Evolutionary conservation across 2,329 filamentous ascomycete species (phyloP), one percentile per base, ranked within the genome.

Genomic region (Arthroderma sp.): DNA sequence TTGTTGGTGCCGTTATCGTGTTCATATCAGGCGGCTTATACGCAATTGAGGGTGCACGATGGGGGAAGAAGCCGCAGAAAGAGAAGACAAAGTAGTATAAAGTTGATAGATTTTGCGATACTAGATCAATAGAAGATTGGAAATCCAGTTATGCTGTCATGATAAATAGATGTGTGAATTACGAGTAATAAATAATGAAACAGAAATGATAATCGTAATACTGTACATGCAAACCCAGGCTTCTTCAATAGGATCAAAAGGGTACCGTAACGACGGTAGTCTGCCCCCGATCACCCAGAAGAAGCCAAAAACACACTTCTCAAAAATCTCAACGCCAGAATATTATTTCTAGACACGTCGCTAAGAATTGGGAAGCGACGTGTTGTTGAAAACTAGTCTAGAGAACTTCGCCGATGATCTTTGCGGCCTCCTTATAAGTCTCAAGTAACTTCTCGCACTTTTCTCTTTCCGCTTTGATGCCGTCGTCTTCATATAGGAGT

Each of bases 391-490:
- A 38, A 38, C 9, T 45, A 39, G 37, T 38, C 53, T 82, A 88
- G 68, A 94, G 70, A 48, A 98, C 91, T 68, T 98, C 91, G 49
- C 91, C 87, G 51, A 98, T 89, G 62, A 98, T 98, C 74, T 93
- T 95, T 51, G 89, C 87, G 15, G 91, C 91, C 70, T 98, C 91
- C 59, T 87, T 87, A 70, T 98, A 98, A 15, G 91, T 98, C 62
- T 83, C 80, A 51, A 96, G 76, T 53, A 98, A 73, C 64, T 87
- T 91, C 73, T 98, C 91, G 68, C 91, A 98, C 75, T 98, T 98
- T 70, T 96, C 89, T 50, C 89, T 80, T 69, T 96, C 89, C 59
- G 87, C 88, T 75, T 96, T 95, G 62, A 98, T 89, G 22, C 80
- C 86, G 60, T 98, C 91, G 59, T 98, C 91, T 65, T 98, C 91